Percentiles rank a stretch among this genome's conserved stretches.
Conservation (phyloP, 768 basidiomycete genomes). For the Suillus subaureus region DNA sequence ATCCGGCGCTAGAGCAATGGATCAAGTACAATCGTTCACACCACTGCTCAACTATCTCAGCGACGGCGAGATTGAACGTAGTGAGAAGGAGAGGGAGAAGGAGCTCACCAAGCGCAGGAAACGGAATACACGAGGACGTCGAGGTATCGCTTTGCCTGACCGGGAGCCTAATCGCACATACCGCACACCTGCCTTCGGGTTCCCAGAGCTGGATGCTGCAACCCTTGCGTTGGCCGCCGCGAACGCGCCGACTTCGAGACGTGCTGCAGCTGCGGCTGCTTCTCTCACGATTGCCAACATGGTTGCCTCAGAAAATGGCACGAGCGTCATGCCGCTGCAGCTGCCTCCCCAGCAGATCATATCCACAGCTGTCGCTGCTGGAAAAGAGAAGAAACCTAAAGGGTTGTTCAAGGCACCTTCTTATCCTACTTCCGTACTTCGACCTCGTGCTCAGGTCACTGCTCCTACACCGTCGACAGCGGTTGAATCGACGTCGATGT, state of each 20-base stretch:
- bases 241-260: slow-evolving; percentile 67
- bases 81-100: slow-evolving; percentile 93
- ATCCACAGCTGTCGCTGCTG: slow-evolving; percentile 38
- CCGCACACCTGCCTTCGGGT: slow-evolving; percentile 86
- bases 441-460: slow-evolving; percentile 58
- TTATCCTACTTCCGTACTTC: slow-evolving; percentile 54
- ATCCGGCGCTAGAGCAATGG: slow-evolving; percentile 69
- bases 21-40: slow-evolving; percentile 80
- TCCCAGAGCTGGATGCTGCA: slow-evolving; percentile 76
- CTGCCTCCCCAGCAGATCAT: slow-evolving; percentile 43
- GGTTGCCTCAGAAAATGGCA: slow-evolving; percentile 90
- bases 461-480: slow-evolving; percentile 72
- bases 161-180: slow-evolving; percentile 91
- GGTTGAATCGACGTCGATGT: slow-evolving; percentile 57
- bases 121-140: slow-evolving; percentile 78
- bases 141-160: slow-evolving; percentile 86
- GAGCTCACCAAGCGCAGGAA: slow-evolving; percentile 85
- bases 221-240: slow-evolving; percentile 68
- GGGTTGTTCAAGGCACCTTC: slow-evolving; percentile 75
- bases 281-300: slow-evolving; percentile 86
- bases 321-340: slow-evolving; percentile 46
- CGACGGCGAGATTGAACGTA: slow-evolving; percentile 85
- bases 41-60: slow-evolving; percentile 89
- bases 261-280: slow-evolving; percentile 87
- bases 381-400: slow-evolving; percentile 70